phyloP scores from a whole-genome alignment of 2,329 filamentous ascomycete genomes.

The Botrytis cinerea region DNA sequence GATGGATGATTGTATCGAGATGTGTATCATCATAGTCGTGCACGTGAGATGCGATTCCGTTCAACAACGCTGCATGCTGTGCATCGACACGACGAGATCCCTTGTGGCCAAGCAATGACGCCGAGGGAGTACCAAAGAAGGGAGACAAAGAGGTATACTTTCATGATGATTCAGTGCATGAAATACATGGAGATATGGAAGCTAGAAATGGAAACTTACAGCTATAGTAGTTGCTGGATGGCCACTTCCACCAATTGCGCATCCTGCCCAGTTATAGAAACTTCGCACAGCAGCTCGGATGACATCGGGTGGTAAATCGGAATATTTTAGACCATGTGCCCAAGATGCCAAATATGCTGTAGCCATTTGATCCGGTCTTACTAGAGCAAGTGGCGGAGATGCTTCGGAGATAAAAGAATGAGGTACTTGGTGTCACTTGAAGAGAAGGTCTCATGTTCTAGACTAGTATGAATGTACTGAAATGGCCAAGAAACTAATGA shows the following conservation, averaged over 20 bases:
- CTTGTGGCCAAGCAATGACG: constrained; percentile 42
- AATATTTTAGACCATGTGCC: constrained; percentile 47
- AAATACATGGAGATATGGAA: background rate
- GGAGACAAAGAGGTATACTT: constrained; percentile 36
- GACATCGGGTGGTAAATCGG: constrained; percentile 46
- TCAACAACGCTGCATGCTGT: constrained; percentile 53
- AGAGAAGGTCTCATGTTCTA: background rate
- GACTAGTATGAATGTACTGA: background rate
- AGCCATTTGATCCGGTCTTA: constrained; percentile 44
- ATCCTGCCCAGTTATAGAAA: constrained; percentile 57
- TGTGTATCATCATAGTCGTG: constrained; percentile 61
- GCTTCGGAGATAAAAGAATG: background rate
- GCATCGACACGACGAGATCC: constrained; percentile 44
- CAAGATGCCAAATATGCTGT: constrained; percentile 51
- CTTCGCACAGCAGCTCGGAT: constrained; percentile 49
- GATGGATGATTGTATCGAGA: constrained; percentile 57
- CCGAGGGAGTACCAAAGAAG: constrained; percentile 41
- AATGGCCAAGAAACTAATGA: background rate
- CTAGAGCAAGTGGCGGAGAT: background rate
- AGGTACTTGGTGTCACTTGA: background rate
- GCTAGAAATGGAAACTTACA: constrained; percentile 17
- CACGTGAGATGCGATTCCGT: constrained; percentile 57
- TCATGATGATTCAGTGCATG: background rate
- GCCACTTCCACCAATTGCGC: constrained; percentile 52
- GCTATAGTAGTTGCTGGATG: constrained; percentile 31